These are phyloP conservation scores for Didymellaceae sp. DNA, from an alignment of 2,329 filamentous ascomycete species.

Conservation along the genomic window DNA sequence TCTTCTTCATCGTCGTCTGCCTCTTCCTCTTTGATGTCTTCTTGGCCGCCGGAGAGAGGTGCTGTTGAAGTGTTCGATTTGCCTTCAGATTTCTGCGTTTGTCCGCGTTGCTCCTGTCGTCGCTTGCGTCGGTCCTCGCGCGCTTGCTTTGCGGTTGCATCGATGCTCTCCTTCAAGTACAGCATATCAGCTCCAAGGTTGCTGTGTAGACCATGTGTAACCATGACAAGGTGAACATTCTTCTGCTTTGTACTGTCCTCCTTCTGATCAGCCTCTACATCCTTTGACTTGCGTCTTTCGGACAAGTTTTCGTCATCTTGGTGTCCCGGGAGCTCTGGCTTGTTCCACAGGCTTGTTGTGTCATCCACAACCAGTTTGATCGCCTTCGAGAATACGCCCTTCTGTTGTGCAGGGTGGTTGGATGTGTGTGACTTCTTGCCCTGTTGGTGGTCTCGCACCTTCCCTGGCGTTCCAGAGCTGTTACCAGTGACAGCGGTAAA, in stretches of 20 bases:
- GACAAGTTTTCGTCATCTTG: conserved; percentile 43
- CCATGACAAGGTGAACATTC: conserved; percentile 86
- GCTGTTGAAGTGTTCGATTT: conserved; percentile 49
- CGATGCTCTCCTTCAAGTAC: conserved; percentile 96
- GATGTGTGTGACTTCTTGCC: conserved; percentile 59
- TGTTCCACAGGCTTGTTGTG: conserved; percentile 90
- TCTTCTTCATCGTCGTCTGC: conserved; percentile 76
- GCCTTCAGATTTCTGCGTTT: conserved; percentile 4
- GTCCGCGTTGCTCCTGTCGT: conserved; percentile 45
- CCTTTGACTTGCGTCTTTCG: conserved; percentile 31
- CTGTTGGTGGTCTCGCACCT: conserved; percentile 75
- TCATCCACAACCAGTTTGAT: conserved; percentile 82
- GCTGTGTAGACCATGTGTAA: conserved; percentile 95
- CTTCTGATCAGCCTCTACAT: conserved; percentile 26
- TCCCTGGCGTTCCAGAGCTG: conserved; percentile 62
- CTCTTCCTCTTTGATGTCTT: conserved; percentile 50
- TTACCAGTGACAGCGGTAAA: conserved; percentile 63
- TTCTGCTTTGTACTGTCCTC: conserved; percentile 63
- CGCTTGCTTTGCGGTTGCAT: conserved; percentile 77
- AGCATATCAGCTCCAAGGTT: conserved; percentile 97
- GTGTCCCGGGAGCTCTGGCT: conserved; percentile 78
- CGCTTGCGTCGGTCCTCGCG: conserved; percentile 71
- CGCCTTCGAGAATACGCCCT: conserved; percentile 84
- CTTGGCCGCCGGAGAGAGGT: conserved; percentile 58
- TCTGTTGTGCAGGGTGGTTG: conserved; percentile 67